Conservation (phyloP, 2,329 filamentous ascomycete species). For the Cladophialophora exuberans region DNA sequence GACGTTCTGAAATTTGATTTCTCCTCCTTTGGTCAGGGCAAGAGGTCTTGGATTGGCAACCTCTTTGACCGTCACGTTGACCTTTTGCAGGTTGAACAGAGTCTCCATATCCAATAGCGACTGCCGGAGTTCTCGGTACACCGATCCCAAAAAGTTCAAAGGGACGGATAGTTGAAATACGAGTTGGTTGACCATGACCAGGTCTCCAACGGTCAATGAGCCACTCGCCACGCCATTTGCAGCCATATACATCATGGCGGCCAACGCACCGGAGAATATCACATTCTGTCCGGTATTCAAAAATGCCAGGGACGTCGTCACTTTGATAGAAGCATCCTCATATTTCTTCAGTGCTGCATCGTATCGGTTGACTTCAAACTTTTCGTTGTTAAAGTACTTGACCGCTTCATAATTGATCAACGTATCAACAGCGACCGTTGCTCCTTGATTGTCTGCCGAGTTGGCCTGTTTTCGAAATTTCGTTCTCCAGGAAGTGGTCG, state of each 20-base stretch:
- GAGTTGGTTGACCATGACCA: constrained; percentile 98
- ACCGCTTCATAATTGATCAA: constrained; percentile 99
- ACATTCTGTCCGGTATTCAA: constrained; percentile 95
- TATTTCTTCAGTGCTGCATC: constrained; percentile 84
- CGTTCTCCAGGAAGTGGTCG: constrained; percentile 94
- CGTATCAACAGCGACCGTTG: constrained; percentile 93
- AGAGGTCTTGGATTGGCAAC: constrained; percentile 73
- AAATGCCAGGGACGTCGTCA: constrained; percentile 88
- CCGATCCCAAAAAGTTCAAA: constrained; percentile 95
- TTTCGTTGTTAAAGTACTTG: constrained; percentile 99
- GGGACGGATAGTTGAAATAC: constrained; percentile 97
- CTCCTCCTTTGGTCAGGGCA: constrained; percentile 73
- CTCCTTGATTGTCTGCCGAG: constrained; percentile 91
- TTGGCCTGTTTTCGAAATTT: constrained; percentile 96
- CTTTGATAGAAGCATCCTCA: constrained; percentile 93
- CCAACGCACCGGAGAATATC: constrained; percentile 92
- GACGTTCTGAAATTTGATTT: constrained; percentile 94
- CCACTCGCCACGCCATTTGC: constrained; percentile 85
- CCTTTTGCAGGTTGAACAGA: constrained; percentile 94
- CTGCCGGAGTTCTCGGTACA: constrained; percentile 93
- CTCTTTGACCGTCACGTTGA: constrained; percentile 86
- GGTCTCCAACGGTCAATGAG: constrained; percentile 83
- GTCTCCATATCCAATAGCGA: constrained; percentile 98
- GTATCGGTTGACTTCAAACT: constrained; percentile 88
- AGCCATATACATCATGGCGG: constrained; percentile 97